Evolutionary conservation across 2,329 filamentous ascomycete species (phyloP).

Genomic region (Cyphellophora attinorum): DNA sequence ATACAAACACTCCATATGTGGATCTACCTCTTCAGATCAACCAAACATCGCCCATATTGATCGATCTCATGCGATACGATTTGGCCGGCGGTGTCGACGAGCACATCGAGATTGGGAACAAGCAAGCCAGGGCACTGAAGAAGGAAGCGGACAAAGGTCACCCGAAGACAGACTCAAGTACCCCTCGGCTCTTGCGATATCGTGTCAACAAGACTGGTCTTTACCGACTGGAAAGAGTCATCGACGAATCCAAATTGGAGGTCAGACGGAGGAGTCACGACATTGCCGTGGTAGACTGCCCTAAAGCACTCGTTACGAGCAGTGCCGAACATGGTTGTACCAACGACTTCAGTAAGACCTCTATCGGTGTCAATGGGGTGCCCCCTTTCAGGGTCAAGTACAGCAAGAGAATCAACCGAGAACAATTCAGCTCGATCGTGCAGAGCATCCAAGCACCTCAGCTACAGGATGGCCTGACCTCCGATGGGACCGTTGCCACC

Average conservation of each 20-base stretch:
- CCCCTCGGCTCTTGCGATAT: slow-evolving; percentile 61
- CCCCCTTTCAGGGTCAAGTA: slow-evolving; percentile 90
- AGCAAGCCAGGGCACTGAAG: slow-evolving; percentile 66
- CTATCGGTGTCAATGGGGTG: slow-evolving; percentile 75
- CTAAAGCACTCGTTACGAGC: slow-evolving; percentile 56
- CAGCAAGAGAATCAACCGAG: slow-evolving; percentile 74
- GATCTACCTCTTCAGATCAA: slow-evolving; percentile 84
- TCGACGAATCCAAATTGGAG: slow-evolving; percentile 90
- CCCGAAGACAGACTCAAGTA: slow-evolving; percentile 38
- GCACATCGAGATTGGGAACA: slow-evolving; percentile 62
- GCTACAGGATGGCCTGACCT: slow-evolving; percentile 66
- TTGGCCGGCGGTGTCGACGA: slow-evolving; percentile 73
- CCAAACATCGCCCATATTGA: slow-evolving; percentile 76
- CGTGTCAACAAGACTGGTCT: slow-evolving; percentile 76
- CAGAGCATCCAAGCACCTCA: slow-evolving; percentile 90
- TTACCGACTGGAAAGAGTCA: slow-evolving; percentile 73
- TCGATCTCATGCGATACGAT: slow-evolving; percentile 82
- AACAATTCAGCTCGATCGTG: slow-evolving; percentile 76
- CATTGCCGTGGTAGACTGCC: slow-evolving; percentile 78
- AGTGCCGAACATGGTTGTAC: slow-evolving; percentile 65
- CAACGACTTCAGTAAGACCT: slow-evolving; percentile 77
- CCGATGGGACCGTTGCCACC: slow-evolving; percentile 46
- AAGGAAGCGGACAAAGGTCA: slow-evolving; percentile 56
- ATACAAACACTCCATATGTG: slow-evolving; percentile 49
- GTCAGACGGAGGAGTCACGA: slow-evolving; percentile 68